phyloP scores from a whole-genome alignment of 2,329 filamentous ascomycete species.

The Fusarium newnesense region DNA sequence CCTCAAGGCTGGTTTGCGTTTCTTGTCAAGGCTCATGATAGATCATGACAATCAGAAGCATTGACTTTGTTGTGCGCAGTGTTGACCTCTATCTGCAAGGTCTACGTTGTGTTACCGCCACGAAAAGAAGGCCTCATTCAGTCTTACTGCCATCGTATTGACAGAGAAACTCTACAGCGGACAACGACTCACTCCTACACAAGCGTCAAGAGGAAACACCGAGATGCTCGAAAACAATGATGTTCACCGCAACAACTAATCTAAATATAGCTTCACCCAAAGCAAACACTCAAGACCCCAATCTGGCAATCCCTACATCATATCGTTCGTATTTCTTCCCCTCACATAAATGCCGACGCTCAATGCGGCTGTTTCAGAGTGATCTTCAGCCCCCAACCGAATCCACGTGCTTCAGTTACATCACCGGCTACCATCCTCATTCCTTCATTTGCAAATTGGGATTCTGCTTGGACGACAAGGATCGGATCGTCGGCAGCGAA shows the following conservation, averaged over 20 bases:
- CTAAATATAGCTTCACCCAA: background rate
- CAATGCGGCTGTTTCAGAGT: constrained; percentile 12
- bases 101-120: background rate
- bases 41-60: background rate
- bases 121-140: background rate
- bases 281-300: background rate
- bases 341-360: background rate
- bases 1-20: background rate
- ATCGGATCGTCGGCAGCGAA: background rate
- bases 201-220: background rate
- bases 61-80: background rate
- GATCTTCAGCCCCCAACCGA: constrained; percentile 12
- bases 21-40: background rate
- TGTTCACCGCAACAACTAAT: background rate
- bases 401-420: constrained; percentile 15
- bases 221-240: background rate
- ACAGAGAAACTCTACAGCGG: background rate
- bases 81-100: background rate
- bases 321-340: constrained; percentile 18
- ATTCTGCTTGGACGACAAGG: background rate
- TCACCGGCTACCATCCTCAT: background rate
- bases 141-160: too few relatives aligned
- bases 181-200: background rate
- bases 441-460: background rate
- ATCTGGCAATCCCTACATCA: constrained; percentile 1